Conservation (phyloP, 768 basidiomycete genomes). For the Boletus fagicola region DNA sequence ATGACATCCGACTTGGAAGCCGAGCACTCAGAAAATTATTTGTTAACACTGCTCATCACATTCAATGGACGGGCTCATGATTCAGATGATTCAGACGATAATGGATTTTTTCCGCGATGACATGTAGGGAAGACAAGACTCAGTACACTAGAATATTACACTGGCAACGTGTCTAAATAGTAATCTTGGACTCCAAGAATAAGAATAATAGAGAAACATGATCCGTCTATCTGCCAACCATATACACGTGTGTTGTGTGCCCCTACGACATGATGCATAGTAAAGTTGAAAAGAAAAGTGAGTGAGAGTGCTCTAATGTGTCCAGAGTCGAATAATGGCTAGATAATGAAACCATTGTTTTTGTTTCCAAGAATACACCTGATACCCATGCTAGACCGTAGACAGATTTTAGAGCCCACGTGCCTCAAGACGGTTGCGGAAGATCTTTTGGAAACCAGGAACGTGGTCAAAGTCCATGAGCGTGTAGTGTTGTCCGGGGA, state of each 20-base stretch:
- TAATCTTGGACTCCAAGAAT: not conserved
- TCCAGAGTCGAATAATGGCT: not conserved
- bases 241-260: not conserved
- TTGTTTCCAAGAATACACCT: not conserved
- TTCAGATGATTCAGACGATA: not conserved
- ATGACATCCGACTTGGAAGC: not conserved
- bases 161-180: not conserved
- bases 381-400: not conserved
- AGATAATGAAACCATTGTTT: not conserved
- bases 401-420: slow-evolving; percentile 21
- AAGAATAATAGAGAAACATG: not conserved
- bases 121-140: not conserved
- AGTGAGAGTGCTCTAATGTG: too few species aligned
- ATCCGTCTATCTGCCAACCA: not conserved
- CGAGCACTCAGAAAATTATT: not conserved
- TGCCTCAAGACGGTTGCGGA: slow-evolving; percentile 25
- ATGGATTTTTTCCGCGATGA: not conserved
- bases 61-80: not conserved
- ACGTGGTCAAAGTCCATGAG: slow-evolving; percentile 34
- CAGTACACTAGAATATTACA: not conserved
- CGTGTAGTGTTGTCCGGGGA: slow-evolving; percentile 32
- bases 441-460: slow-evolving; percentile 30
- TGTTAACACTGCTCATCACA: too few species aligned
- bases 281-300: too few species aligned
- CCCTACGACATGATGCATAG: too few species aligned